Evolutionary conservation across 2,329 filamentous ascomycete genomes (phyloP).

Genomic region (Beauveria australis): DNA sequence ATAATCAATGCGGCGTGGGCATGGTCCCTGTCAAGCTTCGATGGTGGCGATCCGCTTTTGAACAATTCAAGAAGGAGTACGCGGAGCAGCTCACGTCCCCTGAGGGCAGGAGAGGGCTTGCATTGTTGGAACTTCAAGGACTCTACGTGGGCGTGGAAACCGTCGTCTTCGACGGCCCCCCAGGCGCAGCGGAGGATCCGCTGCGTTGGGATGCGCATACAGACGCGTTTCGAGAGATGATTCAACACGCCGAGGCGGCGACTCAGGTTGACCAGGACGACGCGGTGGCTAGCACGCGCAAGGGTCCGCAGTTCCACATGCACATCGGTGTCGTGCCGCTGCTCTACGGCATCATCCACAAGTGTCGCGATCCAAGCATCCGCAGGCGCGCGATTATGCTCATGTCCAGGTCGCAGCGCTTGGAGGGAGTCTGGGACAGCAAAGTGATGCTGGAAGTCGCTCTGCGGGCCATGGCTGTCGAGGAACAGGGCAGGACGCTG

Average conservation of each 20-base stretch:
- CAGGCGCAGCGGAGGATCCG: not conserved
- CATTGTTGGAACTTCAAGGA: conserved; percentile 2
- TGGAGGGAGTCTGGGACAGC: conserved; percentile 9
- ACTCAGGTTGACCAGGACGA: not conserved
- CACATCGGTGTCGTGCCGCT: conserved; percentile 7
- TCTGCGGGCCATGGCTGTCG: not conserved
- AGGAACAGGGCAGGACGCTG: not conserved
- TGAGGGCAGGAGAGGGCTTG: not conserved
- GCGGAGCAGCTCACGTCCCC: not conserved
- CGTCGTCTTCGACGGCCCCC: not conserved
- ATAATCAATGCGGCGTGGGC: not conserved
- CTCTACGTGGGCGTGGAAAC: conserved; percentile 1
- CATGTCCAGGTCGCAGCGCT: not conserved
- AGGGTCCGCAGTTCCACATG: conserved; percentile 8
- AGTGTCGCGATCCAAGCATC: conserved; percentile 10
- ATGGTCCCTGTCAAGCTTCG: conserved; percentile 1
- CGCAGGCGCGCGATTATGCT: not conserved
- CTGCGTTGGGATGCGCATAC: conserved; percentile 8
- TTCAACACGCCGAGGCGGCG: not conserved
- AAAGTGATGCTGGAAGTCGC: not conserved
- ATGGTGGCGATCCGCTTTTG: conserved; percentile 3
- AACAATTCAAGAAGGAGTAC: not conserved
- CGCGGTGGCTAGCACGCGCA: not conserved
- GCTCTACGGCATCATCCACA: conserved; percentile 1
- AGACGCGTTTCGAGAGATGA: not conserved